Evolutionary conservation across 192 early-diverging fungal species (phyloP).

Genomic region (Spizellomyces punctatus): DNA sequence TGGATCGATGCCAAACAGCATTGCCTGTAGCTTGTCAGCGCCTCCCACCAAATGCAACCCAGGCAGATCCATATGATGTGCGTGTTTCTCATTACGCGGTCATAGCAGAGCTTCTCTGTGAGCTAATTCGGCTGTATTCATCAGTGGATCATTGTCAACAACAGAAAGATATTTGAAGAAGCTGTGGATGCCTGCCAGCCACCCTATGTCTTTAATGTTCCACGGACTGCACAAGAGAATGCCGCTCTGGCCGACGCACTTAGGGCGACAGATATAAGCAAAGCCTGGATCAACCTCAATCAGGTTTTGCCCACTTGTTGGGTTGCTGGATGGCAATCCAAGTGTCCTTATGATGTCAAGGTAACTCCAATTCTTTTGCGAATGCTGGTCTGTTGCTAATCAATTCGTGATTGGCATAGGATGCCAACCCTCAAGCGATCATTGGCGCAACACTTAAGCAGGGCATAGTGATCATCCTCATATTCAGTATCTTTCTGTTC

Average conservation of each 20-base stretch:
- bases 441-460: constrained; percentile 32
- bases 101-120: no score
- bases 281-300: constrained; percentile 29
- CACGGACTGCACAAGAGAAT: constrained; percentile 19
- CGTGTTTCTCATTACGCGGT: no score
- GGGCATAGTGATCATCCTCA: constrained; percentile 28
- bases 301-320: constrained; percentile 17
- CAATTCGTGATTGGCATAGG: neutral
- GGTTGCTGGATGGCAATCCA: constrained; percentile 12
- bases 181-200: constrained; percentile 4
- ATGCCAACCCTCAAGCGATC: constrained; percentile 8
- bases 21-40: constrained; percentile 6
- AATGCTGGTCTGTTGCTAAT: neutral
- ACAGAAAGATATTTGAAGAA: neutral
- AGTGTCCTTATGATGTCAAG: constrained; percentile 18
- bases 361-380: neutral
- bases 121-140: neutral
- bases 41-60: neutral
- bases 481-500: constrained; percentile 19
- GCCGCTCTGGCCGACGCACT: neutral
- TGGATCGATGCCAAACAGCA: neutral
- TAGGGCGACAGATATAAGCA: neutral
- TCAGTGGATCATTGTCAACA: constrained; percentile 1
- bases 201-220: constrained; percentile 12
- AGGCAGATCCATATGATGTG: no score